A percentile compares a stretch with the other conserved stretches of the same genome.
Conservation (phyloP, 495 filamentous ascomycete genomes). For the Penicillium robsamsonii region DNA sequence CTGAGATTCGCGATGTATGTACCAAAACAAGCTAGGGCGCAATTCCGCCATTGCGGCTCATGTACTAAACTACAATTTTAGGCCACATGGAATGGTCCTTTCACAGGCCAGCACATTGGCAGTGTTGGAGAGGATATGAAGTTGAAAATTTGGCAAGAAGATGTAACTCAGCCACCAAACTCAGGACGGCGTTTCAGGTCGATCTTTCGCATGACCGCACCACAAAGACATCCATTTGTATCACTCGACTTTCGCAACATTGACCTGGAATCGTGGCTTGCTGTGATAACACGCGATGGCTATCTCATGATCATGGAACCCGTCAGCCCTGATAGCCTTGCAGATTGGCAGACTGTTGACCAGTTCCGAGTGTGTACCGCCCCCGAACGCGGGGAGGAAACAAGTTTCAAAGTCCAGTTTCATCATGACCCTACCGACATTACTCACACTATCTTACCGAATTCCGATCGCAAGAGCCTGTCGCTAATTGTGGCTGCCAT, state of each 20-base stretch:
- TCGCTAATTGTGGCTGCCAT: constrained; percentile 81
- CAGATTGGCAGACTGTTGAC: constrained; percentile 72
- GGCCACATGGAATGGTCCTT: constrained; percentile 78
- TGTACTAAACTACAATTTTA: constrained; percentile 29
- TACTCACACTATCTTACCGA: constrained; percentile 71
- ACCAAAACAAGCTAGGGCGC: not conserved
- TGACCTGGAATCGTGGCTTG: constrained; percentile 74
- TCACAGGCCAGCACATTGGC: constrained; percentile 59
- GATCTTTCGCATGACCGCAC: constrained; percentile 55
- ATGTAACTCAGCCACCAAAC: constrained; percentile 66
- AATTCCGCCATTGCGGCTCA: constrained; percentile 4
- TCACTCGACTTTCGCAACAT: constrained; percentile 78
- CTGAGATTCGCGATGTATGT: constrained; percentile 83
- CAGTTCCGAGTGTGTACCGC: constrained; percentile 61
- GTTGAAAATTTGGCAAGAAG: constrained; percentile 88
- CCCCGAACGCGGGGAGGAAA: constrained; percentile 73
- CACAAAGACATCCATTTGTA: constrained; percentile 62
- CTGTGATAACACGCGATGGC: constrained; percentile 77
- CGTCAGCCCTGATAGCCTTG: constrained; percentile 75
- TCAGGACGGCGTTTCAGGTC: constrained; percentile 75
- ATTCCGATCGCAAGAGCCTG: constrained; percentile 69
- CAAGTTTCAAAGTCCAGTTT: constrained; percentile 78
- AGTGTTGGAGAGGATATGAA: constrained; percentile 81
- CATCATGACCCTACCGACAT: constrained; percentile 79
- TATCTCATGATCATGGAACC: constrained; percentile 80